These are phyloP conservation scores for Cochlearia excelsa DNA, from an alignment of 345 rosid species.

Conservation along the genomic window DNA sequence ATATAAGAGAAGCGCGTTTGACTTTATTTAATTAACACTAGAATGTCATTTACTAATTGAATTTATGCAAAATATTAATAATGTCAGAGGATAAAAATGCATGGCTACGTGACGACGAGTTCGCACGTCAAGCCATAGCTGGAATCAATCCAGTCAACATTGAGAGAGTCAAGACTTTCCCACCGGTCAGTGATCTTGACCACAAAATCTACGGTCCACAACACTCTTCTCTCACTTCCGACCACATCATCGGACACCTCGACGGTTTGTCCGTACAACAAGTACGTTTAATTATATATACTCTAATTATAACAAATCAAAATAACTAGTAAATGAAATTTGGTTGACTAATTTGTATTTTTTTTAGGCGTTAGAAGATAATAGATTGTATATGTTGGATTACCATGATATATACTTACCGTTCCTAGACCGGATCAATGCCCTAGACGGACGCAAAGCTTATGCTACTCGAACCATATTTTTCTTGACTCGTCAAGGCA, in stretches of 20 bases:
- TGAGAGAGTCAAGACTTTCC: slow-evolving; percentile 57
- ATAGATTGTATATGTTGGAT: slow-evolving; percentile 70
- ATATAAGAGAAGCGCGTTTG: slow-evolving; percentile 24
- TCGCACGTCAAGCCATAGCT: slow-evolving; percentile 82
- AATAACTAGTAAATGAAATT: background rate
- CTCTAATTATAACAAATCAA: too few relatives aligned
- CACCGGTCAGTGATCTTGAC: slow-evolving; percentile 86
- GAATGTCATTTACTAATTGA: background rate
- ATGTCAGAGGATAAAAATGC: slow-evolving; percentile 86
- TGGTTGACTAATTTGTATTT: background rate
- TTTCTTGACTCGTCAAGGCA: slow-evolving; percentile 64
- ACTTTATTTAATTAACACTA: background rate
- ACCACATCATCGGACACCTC: slow-evolving; percentile 67
- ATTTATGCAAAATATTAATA: slow-evolving; percentile 16
- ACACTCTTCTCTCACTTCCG: slow-evolving; percentile 68
- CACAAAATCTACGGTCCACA: slow-evolving; percentile 71
- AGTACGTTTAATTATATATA: slow-evolving; percentile 40
- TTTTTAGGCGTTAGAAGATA: slow-evolving; percentile 81
- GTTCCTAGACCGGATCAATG: slow-evolving; percentile 73
- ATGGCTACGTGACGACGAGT: slow-evolving; percentile 96
- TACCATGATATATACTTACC: slow-evolving; percentile 82
- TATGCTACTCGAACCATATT: slow-evolving; percentile 85
- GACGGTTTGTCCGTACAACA: slow-evolving; percentile 77
- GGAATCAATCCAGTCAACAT: slow-evolving; percentile 88
- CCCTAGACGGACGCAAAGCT: slow-evolving; percentile 81